Conservation (phyloP, 164 flowering plant species). For the Aristolochia contorta region DNA sequence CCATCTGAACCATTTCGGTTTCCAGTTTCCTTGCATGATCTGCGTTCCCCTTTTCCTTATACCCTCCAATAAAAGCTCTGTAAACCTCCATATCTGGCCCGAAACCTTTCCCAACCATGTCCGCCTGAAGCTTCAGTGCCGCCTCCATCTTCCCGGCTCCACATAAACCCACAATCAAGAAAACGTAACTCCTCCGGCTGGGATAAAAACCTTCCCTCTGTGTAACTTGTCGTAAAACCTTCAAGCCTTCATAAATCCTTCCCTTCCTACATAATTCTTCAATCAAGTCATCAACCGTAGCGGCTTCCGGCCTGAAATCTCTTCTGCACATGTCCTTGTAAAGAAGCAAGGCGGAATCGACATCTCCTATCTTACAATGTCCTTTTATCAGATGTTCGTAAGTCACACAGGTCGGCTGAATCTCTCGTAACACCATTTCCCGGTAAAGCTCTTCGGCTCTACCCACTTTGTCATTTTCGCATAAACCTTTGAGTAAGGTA, state of each 20-base stretch:
- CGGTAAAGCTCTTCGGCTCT: slow-evolving; percentile 50
- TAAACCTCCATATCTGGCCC: slow-evolving; percentile 44
- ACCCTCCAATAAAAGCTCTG: slow-evolving; percentile 52
- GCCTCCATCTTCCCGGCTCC: slow-evolving; percentile 51
- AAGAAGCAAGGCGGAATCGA: slow-evolving; percentile 44
- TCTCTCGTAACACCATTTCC: slow-evolving; percentile 51
- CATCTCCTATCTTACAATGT: slow-evolving; percentile 45
- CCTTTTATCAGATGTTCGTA: slow-evolving; percentile 66
- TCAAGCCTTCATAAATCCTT: slow-evolving; percentile 37
- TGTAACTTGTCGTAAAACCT: slow-evolving; percentile 26
- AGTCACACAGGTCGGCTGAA: slow-evolving; percentile 45
- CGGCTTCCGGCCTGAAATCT: slow-evolving; percentile 38
- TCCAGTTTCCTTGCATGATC: slow-evolving; percentile 38
- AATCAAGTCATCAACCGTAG: slow-evolving; percentile 36
- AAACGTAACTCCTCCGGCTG: slow-evolving; percentile 29
- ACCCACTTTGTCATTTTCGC: slow-evolving; percentile 31
- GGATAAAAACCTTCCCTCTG: slow-evolving; percentile 24
- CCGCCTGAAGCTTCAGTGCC: slow-evolving; percentile 62
- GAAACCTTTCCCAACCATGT: slow-evolving; percentile 77
- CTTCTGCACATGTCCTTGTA: slow-evolving; percentile 52
- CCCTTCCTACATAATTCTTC: slow-evolving; percentile 30
- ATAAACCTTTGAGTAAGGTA: slow-evolving; percentile 59
- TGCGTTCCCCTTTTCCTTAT: slow-evolving; percentile 33
- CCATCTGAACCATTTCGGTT: slow-evolving; percentile 38
- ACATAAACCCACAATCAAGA: slow-evolving; percentile 53